phyloP scores from a whole-genome alignment of 495 filamentous ascomycete species.

The Cercophora sp. region DNA sequence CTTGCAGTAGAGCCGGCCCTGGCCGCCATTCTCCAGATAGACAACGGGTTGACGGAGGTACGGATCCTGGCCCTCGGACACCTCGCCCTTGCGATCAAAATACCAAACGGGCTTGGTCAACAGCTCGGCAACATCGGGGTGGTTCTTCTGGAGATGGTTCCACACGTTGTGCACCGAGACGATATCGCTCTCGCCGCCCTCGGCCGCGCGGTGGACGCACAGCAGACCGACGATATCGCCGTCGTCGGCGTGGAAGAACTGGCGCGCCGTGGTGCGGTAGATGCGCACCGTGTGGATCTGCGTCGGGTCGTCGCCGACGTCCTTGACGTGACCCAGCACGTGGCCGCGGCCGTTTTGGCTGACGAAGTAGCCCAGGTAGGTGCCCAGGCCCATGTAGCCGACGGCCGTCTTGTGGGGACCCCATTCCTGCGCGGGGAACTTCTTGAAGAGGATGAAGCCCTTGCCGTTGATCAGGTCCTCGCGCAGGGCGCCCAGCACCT shows the following conservation, averaged over 20 bases:
- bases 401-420: conserved; percentile 74
- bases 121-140: conserved; percentile 72
- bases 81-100: conserved; percentile 91
- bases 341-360: conserved; percentile 85
- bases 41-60: conserved; percentile 72
- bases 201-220: conserved; percentile 71
- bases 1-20: conserved; percentile 51
- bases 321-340: conserved; percentile 86
- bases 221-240: conserved; percentile 81
- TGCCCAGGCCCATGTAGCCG: conserved; percentile 88
- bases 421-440: conserved; percentile 73
- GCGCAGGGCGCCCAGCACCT: conserved; percentile 54
- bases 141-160: conserved; percentile 69
- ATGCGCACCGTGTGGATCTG: conserved; percentile 82
- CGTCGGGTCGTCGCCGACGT: conserved; percentile 76
- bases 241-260: conserved; percentile 77
- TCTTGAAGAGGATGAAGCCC: conserved; percentile 87
- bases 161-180: conserved; percentile 77
- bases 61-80: conserved; percentile 65
- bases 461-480: conserved; percentile 76
- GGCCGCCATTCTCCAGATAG: conserved; percentile 58
- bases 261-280: conserved; percentile 82
- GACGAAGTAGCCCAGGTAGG: conserved; percentile 79
- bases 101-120: conserved; percentile 82
- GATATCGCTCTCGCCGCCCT: conserved; percentile 83